Conservation (phyloP, 2,329 filamentous ascomycete genomes). For the Pyrenophora seminiperda region DNA sequence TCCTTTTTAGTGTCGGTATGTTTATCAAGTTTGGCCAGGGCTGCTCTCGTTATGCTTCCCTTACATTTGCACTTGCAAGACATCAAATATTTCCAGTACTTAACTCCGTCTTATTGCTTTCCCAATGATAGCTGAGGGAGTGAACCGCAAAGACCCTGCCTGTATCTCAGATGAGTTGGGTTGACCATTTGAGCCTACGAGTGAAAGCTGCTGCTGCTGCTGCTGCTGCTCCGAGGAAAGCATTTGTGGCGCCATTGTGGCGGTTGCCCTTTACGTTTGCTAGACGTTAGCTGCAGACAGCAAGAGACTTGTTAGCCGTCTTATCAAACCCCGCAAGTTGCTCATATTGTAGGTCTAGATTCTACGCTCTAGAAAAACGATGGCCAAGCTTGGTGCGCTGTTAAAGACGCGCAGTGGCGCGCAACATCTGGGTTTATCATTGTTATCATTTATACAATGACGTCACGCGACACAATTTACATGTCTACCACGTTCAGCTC, state of each 20-base stretch:
- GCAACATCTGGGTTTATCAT: not conserved
- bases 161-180: no score
- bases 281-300: slow-evolving; percentile 11
- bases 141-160: no score
- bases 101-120: no score
- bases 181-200: not conserved
- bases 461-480: slow-evolving; percentile 14
- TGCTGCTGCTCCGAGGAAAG: not conserved
- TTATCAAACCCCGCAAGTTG: not conserved
- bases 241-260: not conserved
- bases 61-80: not conserved
- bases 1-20: no score
- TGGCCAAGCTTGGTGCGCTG: not conserved
- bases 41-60: not conserved
- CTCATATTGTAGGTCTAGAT: not conserved
- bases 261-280: not conserved
- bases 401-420: not conserved
- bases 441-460: slow-evolving; percentile 11
- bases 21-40: no score
- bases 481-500: slow-evolving; percentile 2
- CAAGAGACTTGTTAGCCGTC: slow-evolving; percentile 2
- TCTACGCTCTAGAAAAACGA: not conserved
- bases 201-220: not conserved
- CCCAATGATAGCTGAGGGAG: no score
- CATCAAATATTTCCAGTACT: no score